Percentiles rank a stretch among this genome's conserved stretches.
phyloP scores from a whole-genome alignment of 2,329 filamentous ascomycete genomes.

The Leptographium galeiforme region DNA sequence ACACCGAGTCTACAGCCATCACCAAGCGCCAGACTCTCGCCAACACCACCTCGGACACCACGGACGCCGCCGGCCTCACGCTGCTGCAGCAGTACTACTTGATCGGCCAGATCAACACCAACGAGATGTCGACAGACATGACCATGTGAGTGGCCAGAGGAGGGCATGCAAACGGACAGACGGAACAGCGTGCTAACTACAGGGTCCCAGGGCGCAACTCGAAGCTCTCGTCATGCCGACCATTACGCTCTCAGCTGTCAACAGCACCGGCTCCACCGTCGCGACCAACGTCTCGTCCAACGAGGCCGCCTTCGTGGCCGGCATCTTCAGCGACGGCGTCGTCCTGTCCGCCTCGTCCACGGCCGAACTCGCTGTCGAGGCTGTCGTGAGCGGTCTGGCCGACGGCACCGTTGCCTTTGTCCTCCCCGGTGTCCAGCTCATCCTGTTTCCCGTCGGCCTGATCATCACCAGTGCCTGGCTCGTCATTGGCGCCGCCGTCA shows the following conservation, averaged over 20 bases:
- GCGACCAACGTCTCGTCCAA: constrained; percentile 54
- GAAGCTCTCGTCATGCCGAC: constrained; percentile 53
- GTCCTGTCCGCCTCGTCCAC: constrained; percentile 35
- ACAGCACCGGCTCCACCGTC: constrained; percentile 35
- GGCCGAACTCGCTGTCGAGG: constrained; percentile 36
- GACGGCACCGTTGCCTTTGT: constrained; percentile 50
- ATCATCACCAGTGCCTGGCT: constrained; percentile 53
- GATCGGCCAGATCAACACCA: constrained; percentile 51
- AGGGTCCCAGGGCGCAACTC: constrained; percentile 34
- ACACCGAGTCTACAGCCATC: constrained; percentile 10
- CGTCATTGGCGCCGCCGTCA: constrained; percentile 38
- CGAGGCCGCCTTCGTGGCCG: constrained; percentile 58
- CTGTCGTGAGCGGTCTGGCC: constrained; percentile 27
- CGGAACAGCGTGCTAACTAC: neutral
- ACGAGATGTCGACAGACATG: constrained; percentile 39
- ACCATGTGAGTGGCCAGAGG: constrained; percentile 38
- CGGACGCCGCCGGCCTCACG: constrained; percentile 17
- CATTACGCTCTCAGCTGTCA: constrained; percentile 51
- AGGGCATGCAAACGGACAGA: neutral
- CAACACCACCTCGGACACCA: constrained; percentile 1
- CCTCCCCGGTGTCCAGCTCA: constrained; percentile 52
- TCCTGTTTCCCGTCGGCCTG: constrained; percentile 59
- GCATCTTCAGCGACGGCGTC: constrained; percentile 50
- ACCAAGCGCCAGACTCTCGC: neutral
- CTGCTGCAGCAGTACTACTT: constrained; percentile 54